phyloP scores from a whole-genome alignment of 129 eudicot genomes.

The Pseudognaphalium luteoalbum region DNA sequence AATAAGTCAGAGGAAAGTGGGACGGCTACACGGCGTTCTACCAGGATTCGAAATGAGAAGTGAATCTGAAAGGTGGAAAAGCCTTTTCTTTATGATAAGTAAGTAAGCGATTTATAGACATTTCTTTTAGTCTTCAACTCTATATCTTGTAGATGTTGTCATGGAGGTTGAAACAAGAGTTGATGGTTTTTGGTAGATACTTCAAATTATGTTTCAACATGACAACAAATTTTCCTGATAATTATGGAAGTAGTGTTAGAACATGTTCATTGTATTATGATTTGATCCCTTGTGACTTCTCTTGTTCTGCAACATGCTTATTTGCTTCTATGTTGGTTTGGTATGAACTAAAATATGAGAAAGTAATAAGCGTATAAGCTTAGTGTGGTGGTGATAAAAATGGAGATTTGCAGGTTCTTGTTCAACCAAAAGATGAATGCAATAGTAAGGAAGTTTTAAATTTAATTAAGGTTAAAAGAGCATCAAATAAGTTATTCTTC shows the following conservation, averaged over 20 bases:
- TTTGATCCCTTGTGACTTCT: not conserved
- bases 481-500: too few relatives aligned
- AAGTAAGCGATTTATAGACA: not conserved
- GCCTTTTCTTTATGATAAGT: not conserved
- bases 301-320: not conserved
- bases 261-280: not conserved
- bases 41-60: constrained; percentile 32
- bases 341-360: too few relatives aligned
- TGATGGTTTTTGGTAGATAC: constrained; percentile 12
- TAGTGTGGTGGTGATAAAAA: too few relatives aligned
- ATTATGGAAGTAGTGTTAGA: not conserved
- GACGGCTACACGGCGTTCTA: constrained; percentile 28
- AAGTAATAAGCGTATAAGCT: too few relatives aligned
- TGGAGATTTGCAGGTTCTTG: too few relatives aligned
- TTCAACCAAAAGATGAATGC: too few relatives aligned
- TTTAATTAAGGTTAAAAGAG: too few relatives aligned
- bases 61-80: constrained; percentile 9
- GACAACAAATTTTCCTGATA: constrained; percentile 14
- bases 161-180: constrained; percentile 21
- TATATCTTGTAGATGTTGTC: constrained; percentile 25
- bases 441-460: too few relatives aligned
- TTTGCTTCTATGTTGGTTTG: not conserved
- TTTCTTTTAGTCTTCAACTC: not conserved
- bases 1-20: constrained; percentile 21
- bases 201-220: constrained; percentile 26